Conservation (phyloP, 192 early-diverging fungal species). For the Endogone sp. region DNA sequence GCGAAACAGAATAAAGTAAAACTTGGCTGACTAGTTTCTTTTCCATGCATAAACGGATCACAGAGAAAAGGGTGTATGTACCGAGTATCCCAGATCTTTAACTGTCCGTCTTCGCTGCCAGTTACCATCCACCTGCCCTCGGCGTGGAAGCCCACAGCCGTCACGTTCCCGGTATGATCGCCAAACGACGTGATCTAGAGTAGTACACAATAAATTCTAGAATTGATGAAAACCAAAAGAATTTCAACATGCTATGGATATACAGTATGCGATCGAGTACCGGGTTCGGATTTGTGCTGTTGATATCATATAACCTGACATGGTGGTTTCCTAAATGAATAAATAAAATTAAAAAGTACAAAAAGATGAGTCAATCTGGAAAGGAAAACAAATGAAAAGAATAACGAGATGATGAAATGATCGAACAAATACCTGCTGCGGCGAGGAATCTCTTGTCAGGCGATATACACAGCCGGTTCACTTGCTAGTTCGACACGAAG, state of each 20-base stretch:
- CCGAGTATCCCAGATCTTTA: slow-evolving; percentile 82
- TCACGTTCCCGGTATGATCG: slow-evolving; percentile 58
- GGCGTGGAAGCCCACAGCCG: slow-evolving; percentile 57
- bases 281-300: slow-evolving; percentile 71
- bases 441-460: slow-evolving; percentile 85
- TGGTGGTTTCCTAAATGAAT: slow-evolving; percentile 80
- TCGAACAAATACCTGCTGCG: slow-evolving; percentile 59
- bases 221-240: too few relatives aligned
- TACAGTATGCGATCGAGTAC: too few relatives aligned
- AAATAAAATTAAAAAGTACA: too few relatives aligned
- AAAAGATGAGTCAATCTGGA: too few relatives aligned
- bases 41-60: not conserved
- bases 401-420: not conserved
- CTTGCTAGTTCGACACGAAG: slow-evolving; percentile 64
- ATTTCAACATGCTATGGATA: too few relatives aligned
- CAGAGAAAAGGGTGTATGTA: slow-evolving; percentile 24
- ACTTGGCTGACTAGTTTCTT: not conserved
- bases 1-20: slow-evolving; percentile 1
- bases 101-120: slow-evolving; percentile 66
- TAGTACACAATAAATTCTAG: too few relatives aligned
- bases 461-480: slow-evolving; percentile 81
- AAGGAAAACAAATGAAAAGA: slow-evolving; percentile 8
- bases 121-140: slow-evolving; percentile 79
- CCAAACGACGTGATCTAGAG: too few relatives aligned
- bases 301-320: slow-evolving; percentile 81